Percentiles rank a stretch among this genome's conserved stretches.
Conservation (phyloP, 805 yeast genomes). For the Diddensiella transvaalensis region DNA sequence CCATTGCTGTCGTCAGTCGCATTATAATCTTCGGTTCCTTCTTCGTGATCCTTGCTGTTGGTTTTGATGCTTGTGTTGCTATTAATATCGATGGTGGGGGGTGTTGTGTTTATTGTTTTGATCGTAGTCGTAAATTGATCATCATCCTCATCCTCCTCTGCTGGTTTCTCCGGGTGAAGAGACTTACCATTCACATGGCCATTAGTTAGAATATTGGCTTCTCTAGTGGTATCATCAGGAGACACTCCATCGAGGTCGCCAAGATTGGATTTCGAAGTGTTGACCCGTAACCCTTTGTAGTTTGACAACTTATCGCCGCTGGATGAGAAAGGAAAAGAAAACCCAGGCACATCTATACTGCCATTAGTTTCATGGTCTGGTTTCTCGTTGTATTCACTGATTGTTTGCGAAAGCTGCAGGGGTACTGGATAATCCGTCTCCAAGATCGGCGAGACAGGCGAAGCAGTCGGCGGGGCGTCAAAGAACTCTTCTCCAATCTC, state of each 20-base stretch:
- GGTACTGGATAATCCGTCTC: too few relatives aligned
- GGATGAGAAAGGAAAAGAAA: background rate
- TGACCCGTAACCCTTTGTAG: background rate
- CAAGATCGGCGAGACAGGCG: too few relatives aligned
- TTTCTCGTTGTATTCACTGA: too few relatives aligned
- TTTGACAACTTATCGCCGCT: background rate
- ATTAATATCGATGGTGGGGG: background rate
- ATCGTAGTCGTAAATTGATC: too few relatives aligned
- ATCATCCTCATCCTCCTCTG: too few relatives aligned
- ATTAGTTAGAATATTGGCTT: background rate
- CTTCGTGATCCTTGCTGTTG: too few relatives aligned
- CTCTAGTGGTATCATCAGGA: background rate
- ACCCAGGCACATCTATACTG: too few relatives aligned
- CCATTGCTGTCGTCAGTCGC: background rate
- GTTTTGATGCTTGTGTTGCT: background rate
- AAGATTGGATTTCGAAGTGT: background rate
- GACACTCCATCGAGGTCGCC: background rate
- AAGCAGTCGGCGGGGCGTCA: background rate
- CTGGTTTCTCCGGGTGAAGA: too few relatives aligned
- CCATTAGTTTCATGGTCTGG: too few relatives aligned
- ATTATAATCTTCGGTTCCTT: too few relatives aligned
- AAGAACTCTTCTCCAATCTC: background rate
- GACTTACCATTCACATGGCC: too few relatives aligned
- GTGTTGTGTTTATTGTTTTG: background rate
- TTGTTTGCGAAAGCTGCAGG: too few relatives aligned